Conservation (phyloP, 129 eudicot genomes). For the Calendula officinalis region DNA sequence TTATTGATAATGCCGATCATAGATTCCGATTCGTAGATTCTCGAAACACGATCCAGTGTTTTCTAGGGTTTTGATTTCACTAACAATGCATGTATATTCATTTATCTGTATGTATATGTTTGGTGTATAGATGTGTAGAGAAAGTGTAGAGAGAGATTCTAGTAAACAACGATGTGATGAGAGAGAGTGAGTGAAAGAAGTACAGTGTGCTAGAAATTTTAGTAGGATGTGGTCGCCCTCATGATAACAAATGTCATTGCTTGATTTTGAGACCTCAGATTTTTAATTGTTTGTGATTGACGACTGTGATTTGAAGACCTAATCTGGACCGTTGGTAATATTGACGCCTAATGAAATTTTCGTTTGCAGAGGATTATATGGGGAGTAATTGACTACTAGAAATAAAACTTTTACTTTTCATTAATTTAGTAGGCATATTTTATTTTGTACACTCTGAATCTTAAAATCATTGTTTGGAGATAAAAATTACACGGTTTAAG, state of each 20-base stretch:
- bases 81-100: conserved; percentile 16
- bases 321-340: neutral
- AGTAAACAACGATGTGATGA: conserved; percentile 15
- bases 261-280: conserved; percentile 17
- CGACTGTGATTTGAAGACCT: conserved; percentile 12
- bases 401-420: neutral
- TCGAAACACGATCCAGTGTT: conserved; percentile 18
- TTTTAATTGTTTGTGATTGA: conserved; percentile 1
- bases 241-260: conserved; percentile 10
- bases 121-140: neutral
- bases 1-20: conserved; percentile 30
- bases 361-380: neutral
- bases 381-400: neutral
- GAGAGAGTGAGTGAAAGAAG: conserved; percentile 28
- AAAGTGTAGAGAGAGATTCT: neutral
- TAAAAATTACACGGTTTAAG: too few relatives aligned
- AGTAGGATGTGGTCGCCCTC: conserved; percentile 26
- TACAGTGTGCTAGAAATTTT: conserved; percentile 15
- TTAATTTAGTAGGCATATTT: neutral
- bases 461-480: too few relatives aligned
- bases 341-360: too few relatives aligned
- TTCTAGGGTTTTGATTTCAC: conserved; percentile 31
- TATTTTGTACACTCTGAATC: too few relatives aligned
- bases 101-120: conserved; percentile 12
- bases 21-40: conserved; percentile 17